Base-by-base conservation (phyloP, 495 filamentous ascomycete genomes). In the Podospora bellae-mahoneyi region DNA sequence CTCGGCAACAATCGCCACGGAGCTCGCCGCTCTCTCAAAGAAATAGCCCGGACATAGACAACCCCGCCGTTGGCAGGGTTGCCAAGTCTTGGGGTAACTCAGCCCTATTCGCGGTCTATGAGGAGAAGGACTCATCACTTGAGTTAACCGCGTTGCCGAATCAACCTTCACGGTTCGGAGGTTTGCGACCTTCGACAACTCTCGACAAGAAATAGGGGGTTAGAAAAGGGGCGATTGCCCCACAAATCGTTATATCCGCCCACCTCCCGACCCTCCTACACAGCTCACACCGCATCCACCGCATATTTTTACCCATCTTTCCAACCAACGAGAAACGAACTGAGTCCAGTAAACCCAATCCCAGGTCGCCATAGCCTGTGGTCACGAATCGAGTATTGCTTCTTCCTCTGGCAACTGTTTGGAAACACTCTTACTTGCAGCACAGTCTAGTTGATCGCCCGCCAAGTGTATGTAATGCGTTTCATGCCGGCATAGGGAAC, bases 401-500 rank as follows among this genome's bases (percentile, higher is more conserved):
- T 13, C 39, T 48, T 16, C 13, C 13, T 13, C 5, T 48, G 15
- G 15, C 39, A 1, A 48, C 0, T 48, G 39, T 48, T 48, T 48
- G 39, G 39, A 48, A 48, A 48, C 39, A 48, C 39, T 48, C 39
- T 48, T 2, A 10, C 39, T 48, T 20, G 23, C 19, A 27, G 19
- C 59, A 61, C 27, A 32, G 56, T 20, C 56, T 20, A 20, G 19
- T 28, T 61, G 23, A 61, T 27, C 59, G 59, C 6, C 30, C 18
- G 68, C 64, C 64, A 66, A 69, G 48, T n/a, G 28, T 30, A 9
- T 19, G 32, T 34, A 5, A 55, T 32, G 53, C 30, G 64, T 69
- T 60, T 69, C 60, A 69, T 65, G 65, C 68, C 61, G 68, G 68
- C 54, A 70, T 60, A 66, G 60, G 5, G 27, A 26, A 9, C 27